Evolutionary conservation across 2,329 filamentous ascomycete species (phyloP).

Genomic region (Aulographum hederae): DNA sequence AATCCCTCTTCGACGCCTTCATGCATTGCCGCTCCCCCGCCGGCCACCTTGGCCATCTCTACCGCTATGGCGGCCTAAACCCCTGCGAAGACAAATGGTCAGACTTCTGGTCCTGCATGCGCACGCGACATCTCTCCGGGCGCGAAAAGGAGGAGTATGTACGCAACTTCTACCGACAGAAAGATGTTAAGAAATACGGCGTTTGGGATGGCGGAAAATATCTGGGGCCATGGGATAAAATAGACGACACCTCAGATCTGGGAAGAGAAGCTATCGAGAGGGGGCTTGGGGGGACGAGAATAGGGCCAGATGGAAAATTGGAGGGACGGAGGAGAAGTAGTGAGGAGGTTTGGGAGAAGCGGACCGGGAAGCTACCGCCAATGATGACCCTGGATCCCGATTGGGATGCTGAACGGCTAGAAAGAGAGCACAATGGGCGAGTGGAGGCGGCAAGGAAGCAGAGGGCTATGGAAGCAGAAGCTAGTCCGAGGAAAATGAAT

Average conservation of each 20-base stretch:
- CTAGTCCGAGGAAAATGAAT: no score
- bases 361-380: constrained; percentile 40
- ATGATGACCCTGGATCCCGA: constrained; percentile 22
- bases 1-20: constrained; percentile 74
- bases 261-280: constrained; percentile 10
- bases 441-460: no score
- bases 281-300: constrained; percentile 51
- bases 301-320: no score
- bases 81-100: constrained; percentile 74
- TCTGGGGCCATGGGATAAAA: no score
- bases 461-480: no score
- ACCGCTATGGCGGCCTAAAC: constrained; percentile 63
- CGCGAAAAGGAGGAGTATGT: constrained; percentile 41
- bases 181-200: constrained; percentile 21
- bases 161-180: constrained; percentile 47
- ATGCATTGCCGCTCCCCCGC: constrained; percentile 88
- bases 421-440: no score
- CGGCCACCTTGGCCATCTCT: constrained; percentile 81
- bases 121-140: constrained; percentile 45
- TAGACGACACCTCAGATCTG: no score
- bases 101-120: constrained; percentile 98
- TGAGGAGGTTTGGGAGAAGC: constrained; percentile 76
- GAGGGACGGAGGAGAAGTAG: constrained; percentile 52
- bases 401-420: constrained; percentile 6
- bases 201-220: no score